These are phyloP conservation scores for Phytopythium kandeliae DNA, from an alignment of 352 stramenopile genomes.

Conservation along the genomic window DNA sequence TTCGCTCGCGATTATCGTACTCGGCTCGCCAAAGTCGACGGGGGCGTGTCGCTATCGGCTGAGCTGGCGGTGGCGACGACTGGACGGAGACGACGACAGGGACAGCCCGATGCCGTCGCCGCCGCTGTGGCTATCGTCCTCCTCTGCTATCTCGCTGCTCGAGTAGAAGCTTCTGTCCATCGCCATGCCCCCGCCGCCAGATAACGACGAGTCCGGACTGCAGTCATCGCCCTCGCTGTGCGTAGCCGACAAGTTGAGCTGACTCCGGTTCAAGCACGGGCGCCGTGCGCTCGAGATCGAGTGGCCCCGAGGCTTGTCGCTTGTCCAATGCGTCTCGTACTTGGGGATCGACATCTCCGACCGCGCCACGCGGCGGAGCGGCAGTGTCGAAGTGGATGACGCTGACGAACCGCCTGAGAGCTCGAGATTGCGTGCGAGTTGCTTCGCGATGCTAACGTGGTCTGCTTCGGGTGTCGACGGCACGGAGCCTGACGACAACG, in stretches of 20 bases:
- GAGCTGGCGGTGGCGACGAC: neutral
- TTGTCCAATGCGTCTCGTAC: constrained; percentile 29
- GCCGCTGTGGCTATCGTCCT: neutral
- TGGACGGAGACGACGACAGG: neutral
- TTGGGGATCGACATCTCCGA: constrained; percentile 24
- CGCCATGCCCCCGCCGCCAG: constrained; percentile 5
- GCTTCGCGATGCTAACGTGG: constrained; percentile 5
- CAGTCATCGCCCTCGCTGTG: constrained; percentile 42
- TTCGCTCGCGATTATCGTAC: neutral
- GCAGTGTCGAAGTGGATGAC: constrained; percentile 10
- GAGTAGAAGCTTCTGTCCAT: constrained; percentile 8
- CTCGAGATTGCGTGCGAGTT: constrained; percentile 5
- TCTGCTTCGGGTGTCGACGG: constrained; percentile 1
- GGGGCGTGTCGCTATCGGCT: constrained; percentile 6
- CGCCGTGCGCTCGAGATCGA: constrained; percentile 32
- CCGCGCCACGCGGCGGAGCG: neutral
- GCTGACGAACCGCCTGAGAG: neutral
- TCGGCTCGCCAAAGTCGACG: neutral
- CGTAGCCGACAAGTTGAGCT: constrained; percentile 14
- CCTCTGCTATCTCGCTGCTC: constrained; percentile 11
- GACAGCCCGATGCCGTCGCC: constrained; percentile 1
- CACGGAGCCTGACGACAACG: neutral
- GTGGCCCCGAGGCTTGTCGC: constrained; percentile 32
- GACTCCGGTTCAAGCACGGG: constrained; percentile 9
- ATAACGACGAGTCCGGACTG: constrained; percentile 25